Conservation (phyloP, 2,329 filamentous ascomycete species). For the Hypoxylon sp. region DNA sequence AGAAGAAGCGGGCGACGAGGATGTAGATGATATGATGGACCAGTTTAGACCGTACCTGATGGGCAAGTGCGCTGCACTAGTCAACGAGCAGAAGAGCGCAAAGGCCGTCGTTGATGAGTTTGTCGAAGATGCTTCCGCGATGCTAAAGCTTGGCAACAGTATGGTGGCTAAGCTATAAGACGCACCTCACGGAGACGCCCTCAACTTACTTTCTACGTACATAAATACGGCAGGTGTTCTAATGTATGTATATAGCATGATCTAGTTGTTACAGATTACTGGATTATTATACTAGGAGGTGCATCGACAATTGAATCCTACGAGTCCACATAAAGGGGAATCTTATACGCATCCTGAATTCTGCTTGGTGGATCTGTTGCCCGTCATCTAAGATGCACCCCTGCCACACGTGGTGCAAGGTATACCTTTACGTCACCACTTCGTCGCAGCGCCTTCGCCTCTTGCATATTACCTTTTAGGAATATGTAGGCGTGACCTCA, state of each 20-base stretch:
- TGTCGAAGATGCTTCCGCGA: constrained; percentile 80
- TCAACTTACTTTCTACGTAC: constrained; percentile 14
- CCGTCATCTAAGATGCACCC: constrained; percentile 18
- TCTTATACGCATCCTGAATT: not conserved
- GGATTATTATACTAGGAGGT: not conserved
- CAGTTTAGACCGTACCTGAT: constrained; percentile 70
- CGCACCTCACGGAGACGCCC: not conserved
- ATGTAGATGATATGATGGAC: constrained; percentile 89
- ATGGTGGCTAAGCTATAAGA: constrained; percentile 77
- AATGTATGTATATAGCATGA: not conserved
- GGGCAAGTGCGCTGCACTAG: constrained; percentile 95
- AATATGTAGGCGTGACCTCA: constrained; percentile 27
- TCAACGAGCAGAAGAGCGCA: constrained; percentile 91
- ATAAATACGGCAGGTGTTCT: not conserved
- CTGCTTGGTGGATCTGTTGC: constrained; percentile 16
- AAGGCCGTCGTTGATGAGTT: constrained; percentile 96
- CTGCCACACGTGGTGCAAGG: constrained; percentile 36
- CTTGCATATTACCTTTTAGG: constrained; percentile 12
- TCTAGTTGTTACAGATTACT: not conserved
- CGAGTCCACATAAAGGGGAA: not conserved
- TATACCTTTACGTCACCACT: constrained; percentile 46
- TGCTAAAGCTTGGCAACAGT: constrained; percentile 75
- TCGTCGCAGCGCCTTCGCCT: constrained; percentile 1
- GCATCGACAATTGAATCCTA: not conserved
- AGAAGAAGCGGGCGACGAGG: constrained; percentile 72